Conservation (phyloP, 495 filamentous ascomycete genomes). For the Penicillium chermesinum region DNA sequence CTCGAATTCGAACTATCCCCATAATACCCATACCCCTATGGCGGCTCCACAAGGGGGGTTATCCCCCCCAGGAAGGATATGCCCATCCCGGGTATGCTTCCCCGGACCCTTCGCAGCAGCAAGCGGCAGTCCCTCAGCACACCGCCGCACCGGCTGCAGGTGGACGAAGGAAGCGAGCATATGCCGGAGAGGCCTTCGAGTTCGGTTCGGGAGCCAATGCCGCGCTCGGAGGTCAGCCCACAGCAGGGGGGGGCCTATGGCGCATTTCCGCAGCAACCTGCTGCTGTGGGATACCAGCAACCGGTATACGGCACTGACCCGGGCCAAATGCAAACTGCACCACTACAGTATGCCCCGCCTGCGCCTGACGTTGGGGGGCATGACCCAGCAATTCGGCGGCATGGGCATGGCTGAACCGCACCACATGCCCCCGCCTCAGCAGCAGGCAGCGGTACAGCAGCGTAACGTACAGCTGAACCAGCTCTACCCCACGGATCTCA, state of each 20-base stretch:
- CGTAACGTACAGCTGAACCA: constrained; percentile 67
- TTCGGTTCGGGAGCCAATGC: constrained; percentile 89
- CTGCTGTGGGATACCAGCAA: constrained; percentile 48
- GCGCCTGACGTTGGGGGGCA: constrained; percentile 58
- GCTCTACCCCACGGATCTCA: constrained; percentile 84
- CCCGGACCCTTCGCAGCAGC: constrained; percentile 33
- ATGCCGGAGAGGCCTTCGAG: constrained; percentile 91
- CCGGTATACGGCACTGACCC: constrained; percentile 50
- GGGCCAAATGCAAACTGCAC: constrained; percentile 49
- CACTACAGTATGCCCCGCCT: constrained; percentile 57
- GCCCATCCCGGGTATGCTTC: constrained; percentile 45
- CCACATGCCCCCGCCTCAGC: constrained; percentile 49
- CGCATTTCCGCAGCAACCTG: constrained; percentile 53
- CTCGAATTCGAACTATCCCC: constrained; percentile 3
- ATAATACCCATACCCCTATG: constrained; percentile 31
- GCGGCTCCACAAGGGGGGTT: constrained; percentile 61
- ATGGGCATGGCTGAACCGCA: constrained; percentile 66
- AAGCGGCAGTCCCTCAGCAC: constrained; percentile 21
- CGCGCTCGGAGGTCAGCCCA: constrained; percentile 53
- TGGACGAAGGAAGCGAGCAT: constrained; percentile 82
- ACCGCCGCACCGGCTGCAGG: constrained; percentile 35
- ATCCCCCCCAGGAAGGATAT: constrained; percentile 52
- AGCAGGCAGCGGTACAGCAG: constrained; percentile 47
- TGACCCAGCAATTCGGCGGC: constrained; percentile 78
- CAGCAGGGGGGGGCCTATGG: constrained; percentile 51